phyloP scores from a whole-genome alignment of 2,329 filamentous ascomycete species.

The Davidsoniella eucalypti region DNA sequence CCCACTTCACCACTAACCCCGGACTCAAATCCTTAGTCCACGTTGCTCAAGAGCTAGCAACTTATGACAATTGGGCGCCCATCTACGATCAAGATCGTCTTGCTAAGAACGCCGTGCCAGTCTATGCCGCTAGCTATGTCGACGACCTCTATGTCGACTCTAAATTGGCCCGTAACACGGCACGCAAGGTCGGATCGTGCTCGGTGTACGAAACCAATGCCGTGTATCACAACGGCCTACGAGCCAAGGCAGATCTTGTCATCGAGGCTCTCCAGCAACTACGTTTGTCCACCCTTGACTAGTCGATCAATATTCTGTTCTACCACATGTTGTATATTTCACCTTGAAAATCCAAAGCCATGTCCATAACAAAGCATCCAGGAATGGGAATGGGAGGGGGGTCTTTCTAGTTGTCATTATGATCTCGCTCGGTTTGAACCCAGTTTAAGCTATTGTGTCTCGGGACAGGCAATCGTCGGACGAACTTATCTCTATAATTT shows the following conservation, averaged over 20 bases:
- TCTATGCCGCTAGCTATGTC: conserved; percentile 69
- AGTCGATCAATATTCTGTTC: neutral
- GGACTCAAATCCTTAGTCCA: conserved; percentile 55
- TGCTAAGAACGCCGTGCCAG: conserved; percentile 60
- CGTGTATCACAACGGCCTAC: conserved; percentile 73
- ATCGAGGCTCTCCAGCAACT: conserved; percentile 41
- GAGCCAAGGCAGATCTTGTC: conserved; percentile 58
- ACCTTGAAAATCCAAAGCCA: too few relatives aligned
- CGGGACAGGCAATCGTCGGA: too few relatives aligned
- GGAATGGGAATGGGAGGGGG: too few relatives aligned
- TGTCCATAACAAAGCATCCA: too few relatives aligned
- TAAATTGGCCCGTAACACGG: conserved; percentile 56
- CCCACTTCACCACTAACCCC: conserved; percentile 66
- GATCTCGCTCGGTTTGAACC: too few relatives aligned
- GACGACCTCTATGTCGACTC: conserved; percentile 91
- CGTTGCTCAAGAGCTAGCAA: conserved; percentile 55
- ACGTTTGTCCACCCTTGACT: conserved; percentile 12
- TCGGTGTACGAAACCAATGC: conserved; percentile 75
- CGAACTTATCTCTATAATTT: neutral
- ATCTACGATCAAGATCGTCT: conserved; percentile 65
- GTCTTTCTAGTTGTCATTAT: neutral
- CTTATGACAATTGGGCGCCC: conserved; percentile 50
- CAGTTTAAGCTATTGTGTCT: too few relatives aligned
- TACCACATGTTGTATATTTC: too few relatives aligned
- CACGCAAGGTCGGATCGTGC: conserved; percentile 53